A percentile compares a stretch with the other conserved stretches of the same genome.
Evolutionary conservation across 1,139 yeast genomes (phyloP).

Genomic region (Yamadazyma epiphylla): DNA sequence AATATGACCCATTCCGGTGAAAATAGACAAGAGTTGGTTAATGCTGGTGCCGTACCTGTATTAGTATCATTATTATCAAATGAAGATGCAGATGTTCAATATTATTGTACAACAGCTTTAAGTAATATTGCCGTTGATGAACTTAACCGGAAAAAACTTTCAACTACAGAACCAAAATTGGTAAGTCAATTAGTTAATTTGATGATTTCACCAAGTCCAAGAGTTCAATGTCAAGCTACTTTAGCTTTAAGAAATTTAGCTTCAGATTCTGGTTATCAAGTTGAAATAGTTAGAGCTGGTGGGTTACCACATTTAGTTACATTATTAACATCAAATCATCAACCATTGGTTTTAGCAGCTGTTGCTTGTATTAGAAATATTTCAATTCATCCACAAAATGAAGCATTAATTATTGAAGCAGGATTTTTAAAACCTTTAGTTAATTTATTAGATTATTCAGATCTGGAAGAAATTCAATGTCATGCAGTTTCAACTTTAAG

Average conservation of each 20-base stretch:
- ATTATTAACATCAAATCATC: constrained; percentile 82
- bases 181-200: constrained; percentile 82
- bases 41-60: constrained; percentile 98
- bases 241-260: constrained; percentile 93
- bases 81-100: constrained; percentile 94
- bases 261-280: constrained; percentile 87
- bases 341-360: constrained; percentile 90
- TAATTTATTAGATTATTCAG: constrained; percentile 74
- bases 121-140: constrained; percentile 98
- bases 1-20: constrained; percentile 98
- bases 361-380: constrained; percentile 98
- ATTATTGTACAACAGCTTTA: constrained; percentile 95
- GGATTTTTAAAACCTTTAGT: constrained; percentile 92
- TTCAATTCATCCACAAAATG: constrained; percentile 94
- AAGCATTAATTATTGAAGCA: constrained; percentile 91
- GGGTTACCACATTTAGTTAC: constrained; percentile 91
- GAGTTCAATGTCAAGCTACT: constrained; percentile 98
- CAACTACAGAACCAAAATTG: constrained; percentile 91
- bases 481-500: constrained; percentile 95
- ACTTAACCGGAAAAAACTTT: constrained; percentile 77
- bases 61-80: constrained; percentile 84
- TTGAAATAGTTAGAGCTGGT: constrained; percentile 92
- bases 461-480: constrained; percentile 94
- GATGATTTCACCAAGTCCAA: constrained; percentile 89
- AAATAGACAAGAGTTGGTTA: constrained; percentile 92